Percentiles rank a stretch among this genome's conserved stretches.
Conservation (phyloP, 768 basidiomycete species). For the Leccinellum luteum region DNA sequence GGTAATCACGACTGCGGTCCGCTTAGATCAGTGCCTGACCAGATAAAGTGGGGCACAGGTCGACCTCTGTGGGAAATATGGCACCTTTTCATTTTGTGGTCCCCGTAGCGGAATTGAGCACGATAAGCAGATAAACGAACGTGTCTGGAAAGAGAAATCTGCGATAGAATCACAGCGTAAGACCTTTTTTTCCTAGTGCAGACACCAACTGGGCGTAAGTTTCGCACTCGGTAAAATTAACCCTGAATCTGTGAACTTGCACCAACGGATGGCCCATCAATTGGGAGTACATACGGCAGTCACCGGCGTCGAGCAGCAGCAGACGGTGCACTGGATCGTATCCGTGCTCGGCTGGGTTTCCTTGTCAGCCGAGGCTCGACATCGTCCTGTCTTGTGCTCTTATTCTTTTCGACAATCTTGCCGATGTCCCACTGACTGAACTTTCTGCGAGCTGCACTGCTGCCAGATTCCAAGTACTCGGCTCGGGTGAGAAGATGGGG, state of each 20-base stretch:
- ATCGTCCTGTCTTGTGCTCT: constrained; percentile 16
- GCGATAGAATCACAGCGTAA: not conserved
- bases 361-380: constrained; percentile 25
- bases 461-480: constrained; percentile 86
- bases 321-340: constrained; percentile 21
- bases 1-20: constrained; percentile 23
- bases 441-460: constrained; percentile 69
- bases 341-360: constrained; percentile 28
- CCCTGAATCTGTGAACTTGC: constrained; percentile 20
- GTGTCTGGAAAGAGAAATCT: constrained; percentile 8
- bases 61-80: constrained; percentile 18
- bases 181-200: not conserved
- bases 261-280: constrained; percentile 6
- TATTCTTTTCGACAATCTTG: constrained; percentile 24
- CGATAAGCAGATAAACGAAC: constrained; percentile 19
- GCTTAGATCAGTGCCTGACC: constrained; percentile 29
- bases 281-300: constrained; percentile 4
- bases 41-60: constrained; percentile 23
- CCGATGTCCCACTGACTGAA: constrained; percentile 59
- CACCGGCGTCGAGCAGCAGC: constrained; percentile 28
- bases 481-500: constrained; percentile 63
- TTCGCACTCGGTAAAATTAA: constrained; percentile 9
- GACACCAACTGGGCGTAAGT: not conserved
- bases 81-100: constrained; percentile 26
- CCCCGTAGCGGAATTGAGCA: constrained; percentile 10